Conservation (phyloP, 176 grass and related monocot species). For the Dendrocalamus sinicus region DNA sequence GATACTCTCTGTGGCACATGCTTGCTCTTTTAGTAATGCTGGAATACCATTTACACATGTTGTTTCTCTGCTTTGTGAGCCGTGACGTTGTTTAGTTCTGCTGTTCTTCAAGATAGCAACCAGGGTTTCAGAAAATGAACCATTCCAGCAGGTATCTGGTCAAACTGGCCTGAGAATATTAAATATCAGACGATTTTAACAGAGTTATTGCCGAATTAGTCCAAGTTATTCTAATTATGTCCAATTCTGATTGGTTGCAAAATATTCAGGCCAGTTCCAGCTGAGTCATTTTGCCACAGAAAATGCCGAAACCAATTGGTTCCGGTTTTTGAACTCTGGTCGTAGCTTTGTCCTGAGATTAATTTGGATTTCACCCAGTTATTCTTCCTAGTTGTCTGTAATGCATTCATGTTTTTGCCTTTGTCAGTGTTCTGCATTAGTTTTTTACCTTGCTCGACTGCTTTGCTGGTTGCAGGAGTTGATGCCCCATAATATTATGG, state of each 20-base stretch:
- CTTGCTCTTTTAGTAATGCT: not conserved
- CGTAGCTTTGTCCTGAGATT: not conserved
- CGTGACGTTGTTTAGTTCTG: not conserved
- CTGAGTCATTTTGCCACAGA: not conserved
- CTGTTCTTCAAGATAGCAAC: not conserved
- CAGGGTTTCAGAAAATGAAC: not conserved
- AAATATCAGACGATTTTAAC: not conserved
- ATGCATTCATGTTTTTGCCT: not conserved
- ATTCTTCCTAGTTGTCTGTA: not conserved
- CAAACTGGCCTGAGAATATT: not conserved
- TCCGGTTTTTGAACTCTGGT: not conserved
- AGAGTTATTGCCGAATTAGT: not conserved
- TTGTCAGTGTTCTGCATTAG: not conserved
- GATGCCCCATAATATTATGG: not conserved
- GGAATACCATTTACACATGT: not conserved
- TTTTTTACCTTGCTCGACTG: not conserved
- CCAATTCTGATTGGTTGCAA: not conserved
- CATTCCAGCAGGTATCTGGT: not conserved
- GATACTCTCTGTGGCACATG: not conserved
- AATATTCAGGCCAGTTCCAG: not conserved
- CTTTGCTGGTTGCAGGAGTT: constrained; percentile 11
- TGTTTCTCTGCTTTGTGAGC: not conserved
- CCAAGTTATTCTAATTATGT: not conserved
- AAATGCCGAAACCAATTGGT: not conserved
- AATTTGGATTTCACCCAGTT: not conserved